phyloP scores from a whole-genome alignment of 495 filamentous ascomycete species.

The Chaetomidium leptoderma region DNA sequence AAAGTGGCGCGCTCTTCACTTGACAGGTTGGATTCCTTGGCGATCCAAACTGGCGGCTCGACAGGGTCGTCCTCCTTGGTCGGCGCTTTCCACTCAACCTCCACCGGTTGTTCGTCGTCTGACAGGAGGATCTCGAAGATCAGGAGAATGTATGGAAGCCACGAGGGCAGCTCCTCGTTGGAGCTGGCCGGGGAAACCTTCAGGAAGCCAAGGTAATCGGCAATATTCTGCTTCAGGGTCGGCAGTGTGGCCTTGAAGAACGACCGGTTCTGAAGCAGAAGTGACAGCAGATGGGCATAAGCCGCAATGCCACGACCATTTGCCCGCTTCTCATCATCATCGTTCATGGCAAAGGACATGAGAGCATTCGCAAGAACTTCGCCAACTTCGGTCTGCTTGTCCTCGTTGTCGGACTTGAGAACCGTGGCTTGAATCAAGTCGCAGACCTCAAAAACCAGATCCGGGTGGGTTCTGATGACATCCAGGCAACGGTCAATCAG shows the following conservation, averaged over 20 bases:
- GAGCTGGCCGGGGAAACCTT: slow-evolving; percentile 63
- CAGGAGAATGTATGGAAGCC: slow-evolving; percentile 86
- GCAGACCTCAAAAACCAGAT: slow-evolving; percentile 85
- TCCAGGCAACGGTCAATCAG: slow-evolving; percentile 88
- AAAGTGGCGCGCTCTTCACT: slow-evolving; percentile 62
- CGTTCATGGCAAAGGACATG: slow-evolving; percentile 73
- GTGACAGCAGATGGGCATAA: slow-evolving; percentile 85
- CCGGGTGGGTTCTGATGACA: slow-evolving; percentile 78
- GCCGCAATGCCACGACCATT: slow-evolving; percentile 62
- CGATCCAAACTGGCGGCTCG: slow-evolving; percentile 52
- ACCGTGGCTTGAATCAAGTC: slow-evolving; percentile 78
- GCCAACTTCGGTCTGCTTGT: slow-evolving; percentile 67
- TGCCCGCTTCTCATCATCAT: slow-evolving; percentile 72
- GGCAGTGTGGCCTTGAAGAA: slow-evolving; percentile 76
- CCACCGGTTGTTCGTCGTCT: slow-evolving; percentile 75
- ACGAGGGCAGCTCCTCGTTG: slow-evolving; percentile 73
- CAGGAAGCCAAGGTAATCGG: slow-evolving; percentile 72
- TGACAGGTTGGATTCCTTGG: slow-evolving; percentile 61
- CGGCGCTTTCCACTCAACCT: slow-evolving; percentile 69
- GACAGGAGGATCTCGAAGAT: slow-evolving; percentile 85
- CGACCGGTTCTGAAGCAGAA: slow-evolving; percentile 74
- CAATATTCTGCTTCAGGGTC: slow-evolving; percentile 74
- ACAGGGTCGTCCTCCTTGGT: slow-evolving; percentile 50
- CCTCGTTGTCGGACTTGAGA: slow-evolving; percentile 61
- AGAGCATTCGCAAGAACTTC: slow-evolving; percentile 80